Conservation (phyloP, 352 stramenopile species). For the Globisporangium takayamanum region DNA sequence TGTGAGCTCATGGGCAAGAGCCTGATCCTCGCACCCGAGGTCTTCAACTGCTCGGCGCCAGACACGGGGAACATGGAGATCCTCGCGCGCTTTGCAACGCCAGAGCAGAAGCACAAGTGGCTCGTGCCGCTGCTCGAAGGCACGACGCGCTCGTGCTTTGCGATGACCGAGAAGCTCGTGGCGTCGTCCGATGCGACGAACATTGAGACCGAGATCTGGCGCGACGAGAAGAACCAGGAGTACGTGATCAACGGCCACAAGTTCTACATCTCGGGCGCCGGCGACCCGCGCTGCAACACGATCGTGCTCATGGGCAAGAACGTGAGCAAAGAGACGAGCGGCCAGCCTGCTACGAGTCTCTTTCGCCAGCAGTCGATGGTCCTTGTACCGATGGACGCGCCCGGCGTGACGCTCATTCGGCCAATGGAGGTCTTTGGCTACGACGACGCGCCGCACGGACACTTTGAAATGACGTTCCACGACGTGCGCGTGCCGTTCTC, state of each 20-base stretch:
- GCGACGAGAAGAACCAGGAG: slow-evolving; percentile 55
- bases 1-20: slow-evolving; percentile 94
- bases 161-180: slow-evolving; percentile 97
- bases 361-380: slow-evolving; percentile 88
- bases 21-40: slow-evolving; percentile 86
- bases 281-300: slow-evolving; percentile 93
- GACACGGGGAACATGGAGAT: slow-evolving; percentile 99
- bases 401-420: slow-evolving; percentile 89
- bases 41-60: slow-evolving; percentile 96
- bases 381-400: slow-evolving; percentile 87
- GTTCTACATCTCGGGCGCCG: slow-evolving; percentile 95
- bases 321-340: slow-evolving; percentile 19
- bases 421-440: slow-evolving; percentile 94
- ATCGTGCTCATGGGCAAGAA: slow-evolving; percentile 83
- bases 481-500: slow-evolving; percentile 88
- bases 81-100: slow-evolving; percentile 89
- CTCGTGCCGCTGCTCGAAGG: slow-evolving; percentile 91
- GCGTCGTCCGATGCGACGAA: slow-evolving; percentile 96
- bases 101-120: slow-evolving; percentile 90
- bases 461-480: slow-evolving; percentile 97
- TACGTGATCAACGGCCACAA: slow-evolving; percentile 95
- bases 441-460: slow-evolving; percentile 92
- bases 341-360: slow-evolving; percentile 20
- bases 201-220: slow-evolving; percentile 82
- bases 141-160: slow-evolving; percentile 92